A percentile compares a stretch with the other conserved stretches of the same genome.
These are phyloP conservation scores for Cyclostephanos tholiformis DNA, from an alignment of 108 stramenopile species.

Conservation along the genomic window DNA sequence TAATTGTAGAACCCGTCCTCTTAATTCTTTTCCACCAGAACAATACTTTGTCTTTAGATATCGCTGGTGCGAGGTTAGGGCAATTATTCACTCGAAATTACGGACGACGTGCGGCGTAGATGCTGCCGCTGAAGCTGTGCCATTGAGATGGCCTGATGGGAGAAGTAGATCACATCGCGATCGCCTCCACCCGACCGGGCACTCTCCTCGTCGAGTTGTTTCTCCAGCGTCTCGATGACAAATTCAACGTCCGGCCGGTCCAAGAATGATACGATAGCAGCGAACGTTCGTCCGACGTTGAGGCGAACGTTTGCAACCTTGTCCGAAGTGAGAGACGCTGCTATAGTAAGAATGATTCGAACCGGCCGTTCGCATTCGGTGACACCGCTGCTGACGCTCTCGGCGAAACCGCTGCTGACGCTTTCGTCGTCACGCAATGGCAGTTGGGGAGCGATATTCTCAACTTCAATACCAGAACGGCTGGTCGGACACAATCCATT, in stretches of 20 bases:
- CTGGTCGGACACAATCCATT: constrained; percentile 46
- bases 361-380: constrained; percentile 48
- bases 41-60: background rate
- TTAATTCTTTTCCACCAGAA: too few relatives aligned
- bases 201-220: constrained; percentile 75
- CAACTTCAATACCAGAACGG: constrained; percentile 15
- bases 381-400: constrained; percentile 11
- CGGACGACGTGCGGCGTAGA: constrained; percentile 14
- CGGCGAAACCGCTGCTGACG: constrained; percentile 13
- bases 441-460: constrained; percentile 5
- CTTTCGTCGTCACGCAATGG: constrained; percentile 27
- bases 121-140: constrained; percentile 10
- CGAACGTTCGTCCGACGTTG: constrained; percentile 81
- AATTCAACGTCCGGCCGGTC: constrained; percentile 67
- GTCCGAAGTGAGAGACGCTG: constrained; percentile 73
- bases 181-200: constrained; percentile 57
- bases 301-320: constrained; percentile 82
- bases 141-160: constrained; percentile 50
- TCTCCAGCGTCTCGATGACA: constrained; percentile 57
- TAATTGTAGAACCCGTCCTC: too few relatives aligned
- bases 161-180: constrained; percentile 84
- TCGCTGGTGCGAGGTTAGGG: background rate
- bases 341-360: constrained; percentile 67
- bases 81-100: background rate
- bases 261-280: constrained; percentile 54